phyloP scores from a whole-genome alignment of 1,284 basidiomycete species.

The Mycena sp. region DNA sequence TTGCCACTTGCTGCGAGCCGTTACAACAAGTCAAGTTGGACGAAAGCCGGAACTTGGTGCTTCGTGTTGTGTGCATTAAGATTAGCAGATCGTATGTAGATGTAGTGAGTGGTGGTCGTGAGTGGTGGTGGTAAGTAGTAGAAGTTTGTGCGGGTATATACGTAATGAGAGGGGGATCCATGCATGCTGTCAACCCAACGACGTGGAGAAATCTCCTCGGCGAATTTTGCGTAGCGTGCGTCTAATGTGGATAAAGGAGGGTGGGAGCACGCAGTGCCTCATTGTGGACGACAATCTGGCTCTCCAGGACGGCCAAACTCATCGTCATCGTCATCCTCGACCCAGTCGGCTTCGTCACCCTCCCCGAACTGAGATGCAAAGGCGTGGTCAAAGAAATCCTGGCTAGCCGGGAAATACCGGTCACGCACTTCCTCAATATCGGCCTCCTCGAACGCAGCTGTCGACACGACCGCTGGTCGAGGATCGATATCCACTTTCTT shows the following conservation, averaged over 20 bases:
- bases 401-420: slow-evolving; percentile 73
- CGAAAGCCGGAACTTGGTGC: too few relatives aligned
- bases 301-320: slow-evolving; percentile 52
- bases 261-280: slow-evolving; percentile 35
- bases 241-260: too few relatives aligned
- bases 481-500: slow-evolving; percentile 80
- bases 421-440: slow-evolving; percentile 83
- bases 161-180: background rate
- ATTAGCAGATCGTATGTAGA: slow-evolving; percentile 9
- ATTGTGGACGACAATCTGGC: slow-evolving; percentile 76
- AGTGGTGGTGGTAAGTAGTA: too few relatives aligned
- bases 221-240: background rate
- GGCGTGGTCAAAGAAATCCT: slow-evolving; percentile 75
- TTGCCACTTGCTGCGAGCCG: too few relatives aligned
- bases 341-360: slow-evolving; percentile 70
- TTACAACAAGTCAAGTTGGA: too few relatives aligned
- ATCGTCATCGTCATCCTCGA: slow-evolving; percentile 63
- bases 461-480: slow-evolving; percentile 74
- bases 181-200: background rate
- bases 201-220: too few relatives aligned
- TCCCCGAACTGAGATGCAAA: slow-evolving; percentile 72
- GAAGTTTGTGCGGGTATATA: too few relatives aligned
- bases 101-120: background rate
- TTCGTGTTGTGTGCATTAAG: too few relatives aligned
- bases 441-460: slow-evolving; percentile 76